These are phyloP conservation scores for Cardamine occulta DNA, from an alignment of 345 rosid species.

Conservation along the genomic window DNA sequence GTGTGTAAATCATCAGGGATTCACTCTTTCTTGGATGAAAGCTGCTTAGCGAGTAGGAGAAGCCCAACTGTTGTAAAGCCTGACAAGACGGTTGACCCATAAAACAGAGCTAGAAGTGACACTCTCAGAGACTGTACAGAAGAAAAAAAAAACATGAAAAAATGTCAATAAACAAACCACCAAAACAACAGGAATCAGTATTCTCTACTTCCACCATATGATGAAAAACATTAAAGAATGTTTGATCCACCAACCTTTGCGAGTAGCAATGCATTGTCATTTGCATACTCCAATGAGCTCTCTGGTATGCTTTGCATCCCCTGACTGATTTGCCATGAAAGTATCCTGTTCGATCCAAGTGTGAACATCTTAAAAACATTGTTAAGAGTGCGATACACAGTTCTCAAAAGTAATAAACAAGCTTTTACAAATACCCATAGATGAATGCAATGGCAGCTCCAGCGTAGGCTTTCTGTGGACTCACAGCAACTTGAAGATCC, in stretches of 20 bases:
- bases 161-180: background rate
- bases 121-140: constrained; percentile 76
- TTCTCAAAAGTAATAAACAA: constrained; percentile 5
- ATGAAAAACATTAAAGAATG: background rate
- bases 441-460: constrained; percentile 73
- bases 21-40: constrained; percentile 64
- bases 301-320: constrained; percentile 79
- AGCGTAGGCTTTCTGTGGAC: constrained; percentile 66
- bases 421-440: constrained; percentile 61
- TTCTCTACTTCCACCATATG: background rate
- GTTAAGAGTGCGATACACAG: background rate
- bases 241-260: constrained; percentile 61
- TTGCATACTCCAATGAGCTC: constrained; percentile 84
- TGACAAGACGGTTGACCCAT: constrained; percentile 67
- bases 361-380: background rate
- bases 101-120: constrained; percentile 65
- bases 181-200: background rate
- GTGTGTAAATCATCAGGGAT: constrained; percentile 3
- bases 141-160: constrained; percentile 17
- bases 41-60: constrained; percentile 64
- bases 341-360: constrained; percentile 54
- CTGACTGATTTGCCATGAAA: constrained; percentile 82
- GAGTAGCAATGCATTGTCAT: constrained; percentile 80
- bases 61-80: constrained; percentile 66
- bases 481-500: constrained; percentile 84